Evolutionary conservation across 2,329 filamentous ascomycete species (phyloP).

Genomic region (Fusarium stilboides): DNA sequence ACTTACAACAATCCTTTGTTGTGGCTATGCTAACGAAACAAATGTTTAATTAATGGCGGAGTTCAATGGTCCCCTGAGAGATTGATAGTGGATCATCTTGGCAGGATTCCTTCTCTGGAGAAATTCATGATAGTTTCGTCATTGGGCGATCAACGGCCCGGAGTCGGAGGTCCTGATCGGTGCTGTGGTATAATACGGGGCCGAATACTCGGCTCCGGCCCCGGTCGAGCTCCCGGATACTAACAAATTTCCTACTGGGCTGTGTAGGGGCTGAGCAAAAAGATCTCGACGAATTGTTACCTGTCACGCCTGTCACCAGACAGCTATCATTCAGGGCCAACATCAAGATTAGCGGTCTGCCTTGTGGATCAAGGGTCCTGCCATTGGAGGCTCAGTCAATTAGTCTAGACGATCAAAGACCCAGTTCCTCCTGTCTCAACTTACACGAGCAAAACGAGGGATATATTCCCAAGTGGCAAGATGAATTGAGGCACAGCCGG

Average conservation of each 20-base stretch:
- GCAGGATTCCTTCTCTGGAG: neutral
- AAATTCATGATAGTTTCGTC: constrained; percentile 14
- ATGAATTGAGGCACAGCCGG: constrained; percentile 22
- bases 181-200: constrained; percentile 8
- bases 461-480: constrained; percentile 20
- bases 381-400: constrained; percentile 21
- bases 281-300: neutral
- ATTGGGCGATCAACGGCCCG: constrained; percentile 19
- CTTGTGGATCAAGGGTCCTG: constrained; percentile 24
- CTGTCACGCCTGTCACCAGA: neutral
- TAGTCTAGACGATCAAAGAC: neutral
- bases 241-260: constrained; percentile 9
- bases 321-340: neutral
- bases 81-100: constrained; percentile 1
- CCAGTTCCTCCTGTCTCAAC: neutral
- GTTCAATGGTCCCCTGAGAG: constrained; percentile 16
- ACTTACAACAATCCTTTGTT: neutral
- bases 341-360: constrained; percentile 19
- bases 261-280: constrained; percentile 29
- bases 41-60: neutral
- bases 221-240: constrained; percentile 6
- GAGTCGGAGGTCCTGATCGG: constrained; percentile 12
- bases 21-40: constrained; percentile 20
- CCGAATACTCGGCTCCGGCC: constrained; percentile 29
- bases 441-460: neutral